Evolutionary conservation across 2,329 filamentous ascomycete genomes (phyloP), one percentile per base, ranked within the genome.

Genomic region (Epichloe amarillans): DNA sequence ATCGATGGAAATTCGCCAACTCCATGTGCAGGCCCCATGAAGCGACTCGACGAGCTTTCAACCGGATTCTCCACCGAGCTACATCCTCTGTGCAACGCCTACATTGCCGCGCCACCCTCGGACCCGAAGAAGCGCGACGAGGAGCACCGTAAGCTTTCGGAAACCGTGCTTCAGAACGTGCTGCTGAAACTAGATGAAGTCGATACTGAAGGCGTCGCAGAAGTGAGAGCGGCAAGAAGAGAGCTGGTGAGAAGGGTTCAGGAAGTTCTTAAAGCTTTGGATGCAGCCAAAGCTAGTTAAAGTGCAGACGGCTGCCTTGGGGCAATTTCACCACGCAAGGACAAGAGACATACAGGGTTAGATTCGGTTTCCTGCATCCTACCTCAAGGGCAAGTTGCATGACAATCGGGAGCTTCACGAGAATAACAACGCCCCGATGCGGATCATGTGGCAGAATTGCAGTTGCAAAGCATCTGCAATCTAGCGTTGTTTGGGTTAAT

Each of bases 161-260:
- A 93, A 70, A 86, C 83, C 4, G 76, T 89, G 39, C 72, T 93
- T 72, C 80, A 83, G 54, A 84, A 89, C 58, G 79, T 89, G 2
- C 61, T 91, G 38, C 68, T 93, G 56, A 91, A 90, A 68, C 66
- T 88, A 39, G 87, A 93, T 62, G 82, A 76, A 21, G 79, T 91
- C 3, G 85, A 91, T 57, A 83, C 82, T 0, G 82, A 84, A 46
- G 85, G 84, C 5, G 79, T 86, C 56, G 64, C 70, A 10, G 80
- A 83, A 12, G 80, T 84, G 26, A 74, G 86, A 54, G 67, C 73
- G 12, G 77, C 72, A 63, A 72, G 87, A 61, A 90, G 86, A 69
- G 83, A 82, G 52, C 66, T 90, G 47, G 84, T 91, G n/a, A 79
- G 73, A 59, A 75, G 84, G 55, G 82, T 85, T 3, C 85, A 91